phyloP scores from a whole-genome alignment of 2,329 filamentous ascomycete genomes.

The Fusarium solani-melongenae region DNA sequence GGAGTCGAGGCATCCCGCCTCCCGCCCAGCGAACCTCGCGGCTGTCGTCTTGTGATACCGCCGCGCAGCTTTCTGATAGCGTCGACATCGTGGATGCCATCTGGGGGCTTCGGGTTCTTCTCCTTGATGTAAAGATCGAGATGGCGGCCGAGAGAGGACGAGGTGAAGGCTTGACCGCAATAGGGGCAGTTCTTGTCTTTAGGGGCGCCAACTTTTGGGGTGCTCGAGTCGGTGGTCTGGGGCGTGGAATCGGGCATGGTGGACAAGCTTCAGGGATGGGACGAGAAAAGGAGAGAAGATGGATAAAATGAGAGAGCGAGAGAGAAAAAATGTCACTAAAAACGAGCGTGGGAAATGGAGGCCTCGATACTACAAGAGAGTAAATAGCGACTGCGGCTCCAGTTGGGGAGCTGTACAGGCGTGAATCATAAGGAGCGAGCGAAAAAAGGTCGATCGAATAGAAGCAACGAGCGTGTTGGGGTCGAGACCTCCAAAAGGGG shows the following conservation, averaged over 20 bases:
- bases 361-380: slow-evolving; percentile 28
- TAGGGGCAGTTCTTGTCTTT: slow-evolving; percentile 93
- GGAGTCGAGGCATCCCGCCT: slow-evolving; percentile 71
- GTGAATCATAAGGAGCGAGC: slow-evolving; percentile 46
- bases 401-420: slow-evolving; percentile 43
- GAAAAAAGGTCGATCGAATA: slow-evolving; percentile 25
- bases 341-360: slow-evolving; percentile 26
- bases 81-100: slow-evolving; percentile 90
- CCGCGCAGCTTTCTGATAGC: slow-evolving; percentile 87
- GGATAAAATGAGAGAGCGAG: slow-evolving; percentile 17
- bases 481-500: slow-evolving; percentile 41
- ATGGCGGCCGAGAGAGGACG: slow-evolving; percentile 91
- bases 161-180: slow-evolving; percentile 91
- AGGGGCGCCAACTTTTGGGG: slow-evolving; percentile 57
- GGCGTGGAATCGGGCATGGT: slow-evolving; percentile 49
- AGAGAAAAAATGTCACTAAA: slow-evolving; percentile 3
- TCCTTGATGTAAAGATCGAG: slow-evolving; percentile 94
- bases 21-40: slow-evolving; percentile 71
- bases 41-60: slow-evolving; percentile 86
- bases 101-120: slow-evolving; percentile 87
- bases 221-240: slow-evolving; percentile 52
- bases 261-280: slow-evolving; percentile 6
- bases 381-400: slow-evolving; percentile 40
- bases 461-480: slow-evolving; percentile 45
- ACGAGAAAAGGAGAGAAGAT: neutral